Evolutionary conservation across 2,329 filamentous ascomycete species (phyloP), one percentile per base, ranked within the genome.

Genomic region (Seiridium cupressi): DNA sequence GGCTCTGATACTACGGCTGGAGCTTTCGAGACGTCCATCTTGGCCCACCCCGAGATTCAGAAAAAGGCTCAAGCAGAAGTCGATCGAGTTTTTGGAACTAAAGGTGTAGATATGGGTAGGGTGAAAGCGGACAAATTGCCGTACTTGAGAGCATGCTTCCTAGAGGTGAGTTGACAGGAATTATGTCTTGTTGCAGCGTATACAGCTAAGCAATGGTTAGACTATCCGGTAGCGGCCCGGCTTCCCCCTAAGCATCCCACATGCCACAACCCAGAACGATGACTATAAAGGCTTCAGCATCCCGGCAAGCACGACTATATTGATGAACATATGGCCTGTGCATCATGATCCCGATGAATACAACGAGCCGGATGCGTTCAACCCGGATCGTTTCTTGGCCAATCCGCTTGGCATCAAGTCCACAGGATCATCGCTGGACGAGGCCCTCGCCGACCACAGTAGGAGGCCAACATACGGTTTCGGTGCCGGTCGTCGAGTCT

Each of bases 401-500:
- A 53, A 62, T 35, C 44, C 51, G 11, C 63, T 49, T 34, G 57
- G 38, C 10, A 63, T 32, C 49, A 71, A 13, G 18, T 40, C 10
- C 38, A 8, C 31, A 7, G 42, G 31, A n/a, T 10, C 32, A 11
- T 31, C 49, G 32, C 31, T 47, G 26, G 11, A 44, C n/a, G 59
- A 60, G 32, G n/a, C 31, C 8, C 32, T 38, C 18, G 44, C 44
- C 10, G 44, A 46, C 36, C 38, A 47, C 10, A 9, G 42, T 9
- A 63, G 66, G 2, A 65, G 64, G 34, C 60, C 57, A n/a, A 65
- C 66, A 55, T 83, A 79, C 65, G 70, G 70, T 1, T 84, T 82
- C 63, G 81, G 80, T 0, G 76, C 74, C 7, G 81, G 81, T 0
- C 72, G 81, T 5, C 73, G 81, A 5, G 74, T 79, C 36, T 84